These are phyloP conservation scores for Aspergillus awamori DNA, from an alignment of 2,329 filamentous ascomycete genomes.

Conservation along the genomic window DNA sequence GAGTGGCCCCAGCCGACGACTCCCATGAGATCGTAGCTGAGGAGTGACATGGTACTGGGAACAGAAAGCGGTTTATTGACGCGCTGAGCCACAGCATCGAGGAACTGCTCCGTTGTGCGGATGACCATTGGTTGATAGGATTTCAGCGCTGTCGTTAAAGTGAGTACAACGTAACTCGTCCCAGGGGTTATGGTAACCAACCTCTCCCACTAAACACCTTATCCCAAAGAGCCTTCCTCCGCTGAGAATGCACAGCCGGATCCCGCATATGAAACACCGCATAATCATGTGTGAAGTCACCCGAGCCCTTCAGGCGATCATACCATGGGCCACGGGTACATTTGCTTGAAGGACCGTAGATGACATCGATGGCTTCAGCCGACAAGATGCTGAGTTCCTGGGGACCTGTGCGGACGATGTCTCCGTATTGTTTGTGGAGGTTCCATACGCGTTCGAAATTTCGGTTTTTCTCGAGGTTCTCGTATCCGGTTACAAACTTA, in stretches of 20 bases:
- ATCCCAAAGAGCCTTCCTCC: conserved; percentile 7
- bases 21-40: conserved; percentile 6
- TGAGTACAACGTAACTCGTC: neutral
- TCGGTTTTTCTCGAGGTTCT: neutral
- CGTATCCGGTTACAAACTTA: neutral
- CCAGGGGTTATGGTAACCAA: neutral
- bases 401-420: neutral
- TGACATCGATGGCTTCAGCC: neutral
- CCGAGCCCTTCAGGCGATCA: neutral
- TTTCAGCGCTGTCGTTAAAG: neutral
- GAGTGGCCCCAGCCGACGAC: neutral
- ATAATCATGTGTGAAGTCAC: conserved; percentile 1
- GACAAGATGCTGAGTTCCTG: conserved; percentile 4
- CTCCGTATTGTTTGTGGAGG: neutral
- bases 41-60: neutral
- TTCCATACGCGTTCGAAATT: conserved; percentile 3
- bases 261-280: neutral
- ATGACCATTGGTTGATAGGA: conserved; percentile 1
- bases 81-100: neutral
- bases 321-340: conserved; percentile 5
- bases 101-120: neutral
- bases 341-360: neutral
- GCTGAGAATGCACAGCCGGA: neutral
- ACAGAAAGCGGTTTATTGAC: neutral
- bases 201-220: conserved; percentile 2